Base-by-base conservation (phyloP, 2,329 filamentous ascomycete genomes). In the Paraphoma chrysanthemicola region DNA sequence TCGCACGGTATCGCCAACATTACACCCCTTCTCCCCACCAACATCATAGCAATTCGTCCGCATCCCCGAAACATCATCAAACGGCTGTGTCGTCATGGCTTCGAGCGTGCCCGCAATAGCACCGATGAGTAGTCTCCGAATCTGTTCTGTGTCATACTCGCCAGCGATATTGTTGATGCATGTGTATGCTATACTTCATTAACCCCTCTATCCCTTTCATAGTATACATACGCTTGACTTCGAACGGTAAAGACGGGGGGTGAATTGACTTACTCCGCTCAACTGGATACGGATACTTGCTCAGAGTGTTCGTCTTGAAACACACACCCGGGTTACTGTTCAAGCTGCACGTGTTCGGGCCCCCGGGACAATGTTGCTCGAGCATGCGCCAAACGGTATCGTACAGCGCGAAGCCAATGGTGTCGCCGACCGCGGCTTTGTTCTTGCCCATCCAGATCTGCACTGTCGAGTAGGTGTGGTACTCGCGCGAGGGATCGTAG, bases 81-180 rank as follows among this genome's bases (percentile, higher is more conserved):
- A 10, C n/a, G 18, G 17, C 17, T n/a, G n/a, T 9, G 28, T 48
- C 6, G 46, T 48, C 17, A 41, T 4, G 17, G 46, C 46, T 17
- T 48, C 33, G 12, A 48, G 17, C 9, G 33, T 41, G 11, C 31
- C 17, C 10, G 46, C 46, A 9, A 48, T 17, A 4, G 12, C 17
- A 14, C 46, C 46, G 7, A 48, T 48, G 17, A 48, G 46, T 16
- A 41, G n/a, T n/a, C 36, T 48, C 31, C 46, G 46, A 14, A 39
- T n/a, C 10, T 48, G 29, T 28, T 48, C 33, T 4, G 31, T 14
- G 33, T 14, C 10, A 14, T 31, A 48, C 33, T 23, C 16, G 16
- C 16, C 46, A 10, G 33, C 14, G 33, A 36, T 36, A 10, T 36
- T 14, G 14, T 36, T 36, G 33, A 36, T 17, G 18, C 33, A 48